Evolutionary conservation across 805 yeast genomes (phyloP), one percentile per base, ranked within the genome.

Genomic region (Naumovozyma dairenensis): DNA sequence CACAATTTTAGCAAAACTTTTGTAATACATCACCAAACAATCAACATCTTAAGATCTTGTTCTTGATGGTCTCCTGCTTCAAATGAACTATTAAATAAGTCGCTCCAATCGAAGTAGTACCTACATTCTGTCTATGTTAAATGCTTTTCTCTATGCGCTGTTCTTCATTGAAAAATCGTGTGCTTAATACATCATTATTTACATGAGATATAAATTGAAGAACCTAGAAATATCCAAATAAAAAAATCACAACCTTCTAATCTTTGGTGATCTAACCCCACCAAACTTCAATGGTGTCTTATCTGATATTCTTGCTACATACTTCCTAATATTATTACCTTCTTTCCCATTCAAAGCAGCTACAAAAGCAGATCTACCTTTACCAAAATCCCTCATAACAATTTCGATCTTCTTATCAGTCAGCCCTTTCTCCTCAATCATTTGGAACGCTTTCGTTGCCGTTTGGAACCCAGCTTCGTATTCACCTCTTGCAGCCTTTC

Each of bases 391-490:
- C 45, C 77, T 77, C 48, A 86, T 65, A 15, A 84, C 74, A 28
- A 89, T 57, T 57, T 89, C 96, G 18, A 89, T 64, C 42, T 77
- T 71, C 43, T 72, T 73, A 27, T 70, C 71, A 30, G 77, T 54
- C 36, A 69, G 63, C 24, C 69, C 70, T 42, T 66, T 70, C 53
- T 77, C 81, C 59, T 74, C 75, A 53, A 89, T 81, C 43, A 68
- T 57, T 41, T 76, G 69, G 59, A 89, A 85, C 61, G 83, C 67
- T 42, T 72, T 72, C 4, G 86, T 65, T 12, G 86, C 65, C 7
- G 89, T 79, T 57, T 86, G 96, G 66, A 80, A 87, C 10, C 80
- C 80, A 1, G 95, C 96, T 60, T 89, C 98, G 51, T 83, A 84
- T 57, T 85, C 94, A 31, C 93, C 84, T 60, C 96, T 76, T 36